Evolutionary conservation across 2,329 filamentous ascomycete genomes (phyloP), one percentile per base, ranked within the genome.

Genomic region (Cladosporium sp.): DNA sequence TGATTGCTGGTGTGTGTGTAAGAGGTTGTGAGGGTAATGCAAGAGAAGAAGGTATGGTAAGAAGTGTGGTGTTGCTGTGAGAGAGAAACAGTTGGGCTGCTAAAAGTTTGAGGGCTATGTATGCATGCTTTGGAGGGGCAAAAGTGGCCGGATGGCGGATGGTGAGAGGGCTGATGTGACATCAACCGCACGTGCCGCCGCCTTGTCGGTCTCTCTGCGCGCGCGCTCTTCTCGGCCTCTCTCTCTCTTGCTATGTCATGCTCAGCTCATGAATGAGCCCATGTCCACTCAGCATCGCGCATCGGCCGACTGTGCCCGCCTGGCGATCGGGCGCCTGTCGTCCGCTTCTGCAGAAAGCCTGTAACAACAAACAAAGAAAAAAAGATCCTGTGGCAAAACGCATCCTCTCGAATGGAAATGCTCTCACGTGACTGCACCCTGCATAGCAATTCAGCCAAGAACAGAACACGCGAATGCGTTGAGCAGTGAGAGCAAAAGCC

Each of bases 1-100:
- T 97, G 71, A 55, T 76, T 70, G 62, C 26, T 55, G 65, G n/a
- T 67, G 66, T 37, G 49, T 57, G n/a, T 66, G 61, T 14, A n/a
- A 46, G 40, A 29, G 29, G 50, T 56, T 23, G 62, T 65, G 33
- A 28, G 35, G 21, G 46, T 29, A 59, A 59, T 52, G 62, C 31
- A 59, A 65, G 31, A 29, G 60, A 28, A 46, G 37, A 26, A 18
- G 62, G 50, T 55, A 35, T 55, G 11, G 40, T 10, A 31, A 53
- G 31, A 62, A 16, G 26, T 21, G 59, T 18, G 31, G 7, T 64
- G 62, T 46, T 33, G 40, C 37, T 57, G 56, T 18, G 49, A 49
- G 55, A 28, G 40, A 56, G 53, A 46, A 65, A 44, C 55, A 56
- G 64, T 65, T 65, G 64, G 58, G 64, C 50, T 46, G n/a, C 40